phyloP scores from a whole-genome alignment of 2,329 filamentous ascomycete species.

The Cladobotryum protrusum region DNA sequence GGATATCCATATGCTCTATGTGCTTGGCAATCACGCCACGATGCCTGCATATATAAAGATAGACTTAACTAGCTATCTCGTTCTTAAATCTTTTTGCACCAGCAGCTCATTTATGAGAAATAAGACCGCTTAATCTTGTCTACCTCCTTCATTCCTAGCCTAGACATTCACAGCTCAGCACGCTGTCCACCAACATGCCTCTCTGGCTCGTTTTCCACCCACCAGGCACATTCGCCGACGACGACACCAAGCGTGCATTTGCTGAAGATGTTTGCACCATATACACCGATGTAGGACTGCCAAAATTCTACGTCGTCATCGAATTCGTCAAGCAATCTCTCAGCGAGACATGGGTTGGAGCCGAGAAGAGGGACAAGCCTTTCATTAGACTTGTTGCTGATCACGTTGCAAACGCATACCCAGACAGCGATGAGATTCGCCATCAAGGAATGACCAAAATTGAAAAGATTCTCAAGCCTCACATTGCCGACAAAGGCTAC shows the following conservation, averaged over 20 bases:
- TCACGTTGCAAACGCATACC: conserved; percentile 7
- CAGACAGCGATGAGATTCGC: background rate
- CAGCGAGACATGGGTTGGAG: conserved; percentile 5
- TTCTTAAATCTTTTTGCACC: too few species aligned
- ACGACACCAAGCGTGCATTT: conserved; percentile 6
- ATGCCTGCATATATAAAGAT: too few species aligned
- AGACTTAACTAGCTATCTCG: too few species aligned
- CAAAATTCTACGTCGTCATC: conserved; percentile 11
- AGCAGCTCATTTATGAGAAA: too few species aligned
- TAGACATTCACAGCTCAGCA: too few species aligned
- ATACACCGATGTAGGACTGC: conserved; percentile 7
- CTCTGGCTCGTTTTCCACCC: conserved; percentile 12
- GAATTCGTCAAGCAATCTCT: conserved; percentile 9
- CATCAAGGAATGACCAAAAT: background rate
- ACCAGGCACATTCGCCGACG: conserved; percentile 2
- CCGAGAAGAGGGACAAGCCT: conserved; percentile 2
- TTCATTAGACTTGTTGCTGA: conserved; percentile 10
- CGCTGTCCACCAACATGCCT: conserved; percentile 9
- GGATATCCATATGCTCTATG: too few species aligned
- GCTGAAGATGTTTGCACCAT: conserved; percentile 5
- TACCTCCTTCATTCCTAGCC: too few species aligned
- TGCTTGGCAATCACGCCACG: too few species aligned
- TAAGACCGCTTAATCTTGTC: too few species aligned
- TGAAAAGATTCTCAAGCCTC: conserved; percentile 6
- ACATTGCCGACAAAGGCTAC: conserved; percentile 26